Conservation (phyloP, 345 rosid species). For the Stellera chamaejasme region DNA sequence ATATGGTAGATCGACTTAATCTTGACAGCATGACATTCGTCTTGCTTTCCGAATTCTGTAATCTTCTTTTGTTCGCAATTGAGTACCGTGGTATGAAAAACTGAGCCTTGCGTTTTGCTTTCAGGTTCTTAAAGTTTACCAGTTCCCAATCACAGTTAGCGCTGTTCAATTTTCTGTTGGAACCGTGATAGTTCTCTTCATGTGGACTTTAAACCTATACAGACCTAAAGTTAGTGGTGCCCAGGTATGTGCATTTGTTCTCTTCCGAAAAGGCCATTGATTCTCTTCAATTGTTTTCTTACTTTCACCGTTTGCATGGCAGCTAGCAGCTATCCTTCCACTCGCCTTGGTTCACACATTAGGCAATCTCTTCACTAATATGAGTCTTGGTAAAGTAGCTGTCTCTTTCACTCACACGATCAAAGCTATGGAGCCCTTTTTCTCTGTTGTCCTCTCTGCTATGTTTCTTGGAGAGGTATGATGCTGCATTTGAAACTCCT, state of each 20-base stretch:
- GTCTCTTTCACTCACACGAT: constrained; percentile 99
- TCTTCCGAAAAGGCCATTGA: not conserved
- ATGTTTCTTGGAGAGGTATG: constrained; percentile 94
- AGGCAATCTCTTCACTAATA: constrained; percentile 91
- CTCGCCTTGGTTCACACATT: constrained; percentile 81
- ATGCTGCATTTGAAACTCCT: not conserved
- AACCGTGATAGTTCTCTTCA: constrained; percentile 47
- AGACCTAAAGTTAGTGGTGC: constrained; percentile 63
- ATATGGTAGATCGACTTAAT: not conserved
- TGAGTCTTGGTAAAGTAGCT: constrained; percentile 98
- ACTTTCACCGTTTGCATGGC: constrained; percentile 11
- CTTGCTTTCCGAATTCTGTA: not conserved
- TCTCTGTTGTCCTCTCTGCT: constrained; percentile 88
- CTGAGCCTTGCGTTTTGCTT: constrained; percentile 8
- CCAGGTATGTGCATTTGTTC: constrained; percentile 30
- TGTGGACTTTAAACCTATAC: constrained; percentile 83
- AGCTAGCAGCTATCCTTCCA: constrained; percentile 84
- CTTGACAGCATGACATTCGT: not conserved
- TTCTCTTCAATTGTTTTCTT: constrained; percentile 9
- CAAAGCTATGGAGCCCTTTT: constrained; percentile 99
- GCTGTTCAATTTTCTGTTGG: constrained; percentile 79
- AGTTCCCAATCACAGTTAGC: constrained; percentile 63
- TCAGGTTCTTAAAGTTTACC: constrained; percentile 87
- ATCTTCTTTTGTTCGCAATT: not conserved
- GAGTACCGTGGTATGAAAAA: not conserved